phyloP scores from a whole-genome alignment of 768 basidiomycete species.

The Nevesoporus exiguus region DNA sequence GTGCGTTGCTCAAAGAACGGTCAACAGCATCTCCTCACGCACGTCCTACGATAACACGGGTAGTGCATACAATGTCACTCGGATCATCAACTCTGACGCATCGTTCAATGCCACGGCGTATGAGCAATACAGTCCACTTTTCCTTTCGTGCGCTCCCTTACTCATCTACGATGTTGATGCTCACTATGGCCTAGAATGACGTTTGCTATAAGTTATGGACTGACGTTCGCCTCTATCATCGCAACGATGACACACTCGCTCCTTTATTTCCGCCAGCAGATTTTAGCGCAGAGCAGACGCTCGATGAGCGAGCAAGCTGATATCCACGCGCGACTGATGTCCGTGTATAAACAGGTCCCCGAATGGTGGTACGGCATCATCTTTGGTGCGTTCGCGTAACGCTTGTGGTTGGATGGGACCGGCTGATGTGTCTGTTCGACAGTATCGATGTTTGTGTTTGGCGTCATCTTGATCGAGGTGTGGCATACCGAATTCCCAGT shows the following conservation, averaged over 20 bases:
- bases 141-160: conserved; percentile 40
- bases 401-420: neutral
- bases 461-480: conserved; percentile 53
- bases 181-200: conserved; percentile 38
- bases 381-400: conserved; percentile 19
- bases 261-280: conserved; percentile 76
- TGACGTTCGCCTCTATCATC: conserved; percentile 81
- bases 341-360: conserved; percentile 53
- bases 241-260: conserved; percentile 69
- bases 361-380: conserved; percentile 53
- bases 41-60: conserved; percentile 67
- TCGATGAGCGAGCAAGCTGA: conserved; percentile 78
- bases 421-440: neutral
- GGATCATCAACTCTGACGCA: conserved; percentile 50
- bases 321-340: conserved; percentile 60
- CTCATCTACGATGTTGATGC: neutral
- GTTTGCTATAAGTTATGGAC: conserved; percentile 75
- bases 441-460: conserved; percentile 55
- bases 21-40: conserved; percentile 54
- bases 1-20: neutral
- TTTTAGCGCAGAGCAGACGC: conserved; percentile 66
- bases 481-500: conserved; percentile 52
- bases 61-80: conserved; percentile 50
- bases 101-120: conserved; percentile 58
- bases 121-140: conserved; percentile 56